A percentile compares a stretch with the other conserved stretches of the same genome.
Conservation (phyloP, 495 filamentous ascomycete species). For the Cudoniella acicularis region DNA sequence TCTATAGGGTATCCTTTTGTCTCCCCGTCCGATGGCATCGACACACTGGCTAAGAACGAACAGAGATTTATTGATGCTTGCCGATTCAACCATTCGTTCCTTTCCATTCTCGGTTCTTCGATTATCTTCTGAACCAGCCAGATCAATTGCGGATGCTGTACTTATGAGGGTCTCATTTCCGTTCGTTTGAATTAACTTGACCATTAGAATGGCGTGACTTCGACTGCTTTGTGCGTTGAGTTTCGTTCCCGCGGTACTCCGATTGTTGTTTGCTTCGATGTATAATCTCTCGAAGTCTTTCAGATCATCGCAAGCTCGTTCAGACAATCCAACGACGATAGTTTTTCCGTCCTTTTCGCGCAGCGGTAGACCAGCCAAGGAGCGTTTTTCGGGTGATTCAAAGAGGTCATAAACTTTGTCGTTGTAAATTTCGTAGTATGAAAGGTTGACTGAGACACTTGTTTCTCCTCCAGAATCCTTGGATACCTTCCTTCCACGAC, state of each 20-base stretch:
- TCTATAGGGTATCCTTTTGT: constrained; percentile 76
- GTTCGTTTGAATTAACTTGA: constrained; percentile 76
- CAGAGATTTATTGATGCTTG: constrained; percentile 96
- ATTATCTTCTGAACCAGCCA: constrained; percentile 96
- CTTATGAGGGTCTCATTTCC: constrained; percentile 68
- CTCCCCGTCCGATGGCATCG: constrained; percentile 74
- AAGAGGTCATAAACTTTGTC: constrained; percentile 94
- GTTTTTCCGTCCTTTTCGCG: constrained; percentile 92
- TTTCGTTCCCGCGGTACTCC: constrained; percentile 90
- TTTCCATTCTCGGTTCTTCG: constrained; percentile 91
- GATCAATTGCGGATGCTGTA: constrained; percentile 90
- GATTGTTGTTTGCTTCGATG: constrained; percentile 90
- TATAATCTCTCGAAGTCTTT: constrained; percentile 93
- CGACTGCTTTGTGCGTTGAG: constrained; percentile 92
- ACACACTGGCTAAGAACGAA: constrained; percentile 96
- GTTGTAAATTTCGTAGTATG: constrained; percentile 99
- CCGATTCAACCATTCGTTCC: constrained; percentile 90
- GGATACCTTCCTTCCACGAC: constrained; percentile 77
- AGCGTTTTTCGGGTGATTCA: constrained; percentile 85
- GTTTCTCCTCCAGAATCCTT: constrained; percentile 78
- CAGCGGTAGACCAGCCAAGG: constrained; percentile 76
- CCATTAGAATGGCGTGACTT: constrained; percentile 89
- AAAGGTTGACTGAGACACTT: constrained; percentile 72
- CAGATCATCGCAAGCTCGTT: constrained; percentile 76
- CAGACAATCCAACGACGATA: constrained; percentile 85